Evolutionary conservation across 805 yeast species (phyloP), one percentile per base, ranked within the genome.

Genomic region (Wickerhamiella dianesei): DNA sequence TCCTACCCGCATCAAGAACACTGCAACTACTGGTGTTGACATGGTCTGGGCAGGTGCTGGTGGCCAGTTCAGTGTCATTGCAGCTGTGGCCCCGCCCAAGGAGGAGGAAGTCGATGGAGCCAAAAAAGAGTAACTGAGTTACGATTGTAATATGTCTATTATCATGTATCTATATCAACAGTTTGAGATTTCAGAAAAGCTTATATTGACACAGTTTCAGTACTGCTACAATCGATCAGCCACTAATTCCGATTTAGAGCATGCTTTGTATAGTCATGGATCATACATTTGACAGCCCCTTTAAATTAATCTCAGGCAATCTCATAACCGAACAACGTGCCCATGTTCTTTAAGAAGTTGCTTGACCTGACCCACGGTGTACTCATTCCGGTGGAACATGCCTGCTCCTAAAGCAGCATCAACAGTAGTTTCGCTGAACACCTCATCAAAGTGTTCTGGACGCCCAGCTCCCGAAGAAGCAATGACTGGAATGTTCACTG

Each of bases 371-470:
- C 74, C 72, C 16, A 92, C 96, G 12, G 85, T 79, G 64, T 82
- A 92, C 58, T 89, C 97, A 19, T 84, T 88, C 61, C 98, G 74
- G 69, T 92, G 99, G 71, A 92, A 92, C 80, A 92, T 82, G 40
- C 99, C 99, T 3, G 99, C 99, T 36, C 98, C 99, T 37, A 92
- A 72, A 16, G 98, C 97, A 40, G 99, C 99, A 66, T 92, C 98
- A 1, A 92, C 81, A 4, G 74, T 71, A 14, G 96, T 87, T 41
- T 80, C 70, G 41, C 69, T 71, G 59, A 92, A 92, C 2, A 85
- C 99, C 53, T 92, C 86, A 52, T 76, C 77, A 62, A 92, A 92
- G 66, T 92, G 97, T 44, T 70, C 74, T 1, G 99, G 98, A 19
- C 69, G 76, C 44, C 99, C 99, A 4, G 99, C 99, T 47, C 99